Evolutionary conservation across 768 basidiomycete genomes (phyloP), one percentile per base, ranked within the genome.

Genomic region (Polyporus arcularius): DNA sequence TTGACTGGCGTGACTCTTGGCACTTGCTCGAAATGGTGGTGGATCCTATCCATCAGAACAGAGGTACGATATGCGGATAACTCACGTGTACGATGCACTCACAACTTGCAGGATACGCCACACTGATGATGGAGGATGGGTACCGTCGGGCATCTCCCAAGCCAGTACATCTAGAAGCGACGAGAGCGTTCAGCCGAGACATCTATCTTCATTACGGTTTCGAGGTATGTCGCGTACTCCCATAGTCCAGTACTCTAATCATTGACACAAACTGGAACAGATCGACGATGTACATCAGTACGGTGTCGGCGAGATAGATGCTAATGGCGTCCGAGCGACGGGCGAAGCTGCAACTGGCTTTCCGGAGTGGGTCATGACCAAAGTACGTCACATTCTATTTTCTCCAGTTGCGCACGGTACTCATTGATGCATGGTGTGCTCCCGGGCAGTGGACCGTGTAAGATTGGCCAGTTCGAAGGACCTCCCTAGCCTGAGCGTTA

Each of bases 191-290:
- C n/a, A 59, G 61, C 15, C 56, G 65, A 18, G 65, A 66, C n/a
- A 63, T 67, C 14, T 68, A 68, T 48, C 30, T 43, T 12, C 70
- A 63, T 32, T 59, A 56, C 28, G 70, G 68, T 2, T 71, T 71
- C 49, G 61, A 68, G 61, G 64, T 66, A 21, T 3, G 61, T 14
- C 31, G 21, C n/a, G n/a, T n/a, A n/a, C n/a, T n/a, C n/a, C n/a
- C n/a, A n/a, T n/a, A n/a, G n/a, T n/a, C n/a, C n/a, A n/a, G n/a
- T n/a, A n/a, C n/a, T n/a, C n/a, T n/a, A n/a, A n/a, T n/a, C n/a
- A n/a, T n/a, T n/a, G n/a, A n/a, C n/a, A n/a, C n/a, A n/a, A n/a
- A n/a, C 10, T 26, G 5, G 10, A 41, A 16, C 28, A 61, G 63
- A 16, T 61, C 15, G 53, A 59, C 39, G 48, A 57, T 35, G 61